These are phyloP conservation scores for Claviceps monticola DNA, from an alignment of 2,329 filamentous ascomycete species.

Conservation along the genomic window DNA sequence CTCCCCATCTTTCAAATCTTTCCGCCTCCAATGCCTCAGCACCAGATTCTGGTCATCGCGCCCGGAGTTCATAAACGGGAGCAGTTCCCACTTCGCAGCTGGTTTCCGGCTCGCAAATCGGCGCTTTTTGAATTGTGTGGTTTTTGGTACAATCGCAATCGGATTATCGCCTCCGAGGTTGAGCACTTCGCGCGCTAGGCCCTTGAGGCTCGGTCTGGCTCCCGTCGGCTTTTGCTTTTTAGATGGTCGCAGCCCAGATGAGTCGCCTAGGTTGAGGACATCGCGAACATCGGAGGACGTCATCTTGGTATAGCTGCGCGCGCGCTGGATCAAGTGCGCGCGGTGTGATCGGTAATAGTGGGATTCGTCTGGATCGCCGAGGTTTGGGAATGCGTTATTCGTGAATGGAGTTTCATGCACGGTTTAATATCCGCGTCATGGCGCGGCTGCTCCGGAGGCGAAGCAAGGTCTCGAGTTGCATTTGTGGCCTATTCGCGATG, in stretches of 20 bases:
- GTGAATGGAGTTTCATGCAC: not conserved
- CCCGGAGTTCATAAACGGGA: slow-evolving; percentile 63
- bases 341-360: too few relatives aligned
- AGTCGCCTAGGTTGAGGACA: slow-evolving; percentile 66
- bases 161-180: slow-evolving; percentile 52
- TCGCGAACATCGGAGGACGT: slow-evolving; percentile 73
- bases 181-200: slow-evolving; percentile 51
- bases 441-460: not conserved
- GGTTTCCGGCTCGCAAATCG: slow-evolving; percentile 41
- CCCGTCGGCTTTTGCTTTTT: slow-evolving; percentile 63
- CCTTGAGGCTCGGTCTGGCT: slow-evolving; percentile 46
- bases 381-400: too few relatives aligned
- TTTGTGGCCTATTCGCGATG: not conserved
- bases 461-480: not conserved
- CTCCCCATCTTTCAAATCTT: slow-evolving; percentile 25
- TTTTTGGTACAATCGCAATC: slow-evolving; percentile 50
- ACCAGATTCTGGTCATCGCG: slow-evolving; percentile 53
- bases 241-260: slow-evolving; percentile 37
- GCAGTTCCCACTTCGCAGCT: slow-evolving; percentile 50
- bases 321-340: too few relatives aligned
- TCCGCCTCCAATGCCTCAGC: slow-evolving; percentile 69
- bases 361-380: too few relatives aligned
- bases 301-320: slow-evolving; percentile 30
- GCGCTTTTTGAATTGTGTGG: slow-evolving; percentile 44
- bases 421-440: not conserved